These are phyloP conservation scores for Globisporangium echinulatum DNA, from an alignment of 352 stramenopile species.

Conservation along the genomic window DNA sequence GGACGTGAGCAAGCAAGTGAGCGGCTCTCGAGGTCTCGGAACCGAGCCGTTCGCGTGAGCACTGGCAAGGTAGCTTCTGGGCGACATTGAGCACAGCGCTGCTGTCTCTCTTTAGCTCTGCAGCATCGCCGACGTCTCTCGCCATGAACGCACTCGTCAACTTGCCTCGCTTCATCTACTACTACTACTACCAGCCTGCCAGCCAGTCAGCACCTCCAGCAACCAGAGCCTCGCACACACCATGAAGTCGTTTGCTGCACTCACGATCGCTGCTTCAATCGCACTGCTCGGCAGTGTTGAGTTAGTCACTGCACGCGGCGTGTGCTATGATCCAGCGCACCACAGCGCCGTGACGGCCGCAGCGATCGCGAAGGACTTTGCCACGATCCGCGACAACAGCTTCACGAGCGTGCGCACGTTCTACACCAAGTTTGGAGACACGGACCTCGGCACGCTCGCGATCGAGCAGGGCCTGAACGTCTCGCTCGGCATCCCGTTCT, in stretches of 20 bases:
- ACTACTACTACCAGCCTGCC: slow-evolving; percentile 1
- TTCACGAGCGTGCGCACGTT: slow-evolving; percentile 47
- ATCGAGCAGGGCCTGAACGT: slow-evolving; percentile 41
- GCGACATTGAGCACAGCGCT: too few species aligned
- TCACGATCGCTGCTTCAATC: slow-evolving; percentile 11
- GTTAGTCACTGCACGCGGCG: slow-evolving; percentile 15
- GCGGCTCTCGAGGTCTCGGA: too few species aligned
- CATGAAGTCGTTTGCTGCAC: slow-evolving; percentile 28
- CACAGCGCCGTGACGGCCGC: slow-evolving; percentile 24
- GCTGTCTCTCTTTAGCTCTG: too few species aligned
- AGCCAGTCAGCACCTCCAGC: not conserved
- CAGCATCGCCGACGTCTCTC: too few species aligned
- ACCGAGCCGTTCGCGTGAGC: too few species aligned
- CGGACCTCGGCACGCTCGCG: slow-evolving; percentile 34
- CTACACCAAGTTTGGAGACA: slow-evolving; percentile 32
- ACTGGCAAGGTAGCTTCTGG: too few species aligned
- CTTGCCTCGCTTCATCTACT: slow-evolving; percentile 14
- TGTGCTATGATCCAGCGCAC: slow-evolving; percentile 47
- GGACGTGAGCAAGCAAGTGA: too few species aligned
- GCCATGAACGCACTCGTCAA: slow-evolving; percentile 20
- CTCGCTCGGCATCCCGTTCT: slow-evolving; percentile 37
- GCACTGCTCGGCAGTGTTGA: not conserved
- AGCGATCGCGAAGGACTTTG: slow-evolving; percentile 36
- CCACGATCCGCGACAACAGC: slow-evolving; percentile 33
- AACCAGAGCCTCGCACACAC: too few species aligned